These are phyloP conservation scores for Paramecium sonneborni DNA, from an alignment of 73 alveolate species.

Conservation along the genomic window DNA sequence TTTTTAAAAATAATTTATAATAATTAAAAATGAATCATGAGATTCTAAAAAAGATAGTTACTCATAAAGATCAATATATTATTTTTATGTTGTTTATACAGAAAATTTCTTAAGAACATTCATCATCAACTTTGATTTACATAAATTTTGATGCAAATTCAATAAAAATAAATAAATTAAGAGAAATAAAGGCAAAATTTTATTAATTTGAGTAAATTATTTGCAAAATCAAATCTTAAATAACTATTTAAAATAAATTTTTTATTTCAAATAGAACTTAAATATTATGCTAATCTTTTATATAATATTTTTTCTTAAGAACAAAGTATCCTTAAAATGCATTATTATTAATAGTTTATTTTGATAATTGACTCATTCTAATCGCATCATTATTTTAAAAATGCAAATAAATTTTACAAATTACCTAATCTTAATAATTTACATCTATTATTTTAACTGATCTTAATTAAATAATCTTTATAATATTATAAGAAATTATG, in stretches of 20 bases:
- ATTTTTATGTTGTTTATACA: background rate
- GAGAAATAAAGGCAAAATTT: conserved; percentile 40
- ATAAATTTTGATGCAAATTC: conserved; percentile 37
- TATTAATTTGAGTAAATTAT: background rate
- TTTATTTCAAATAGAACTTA: conserved; percentile 42
- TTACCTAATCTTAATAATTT: background rate
- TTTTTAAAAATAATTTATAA: background rate
- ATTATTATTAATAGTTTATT: background rate
- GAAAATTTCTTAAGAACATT: background rate
- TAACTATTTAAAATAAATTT: conserved; percentile 21
- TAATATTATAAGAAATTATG: background rate
- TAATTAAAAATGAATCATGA: background rate
- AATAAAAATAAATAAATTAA: conserved; percentile 14
- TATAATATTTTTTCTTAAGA: conserved; percentile 44
- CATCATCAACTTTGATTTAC: conserved; percentile 21
- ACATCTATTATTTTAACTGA: background rate
- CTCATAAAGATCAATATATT: conserved; percentile 5
- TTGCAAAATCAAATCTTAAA: background rate
- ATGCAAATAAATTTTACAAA: background rate
- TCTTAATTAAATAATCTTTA: background rate
- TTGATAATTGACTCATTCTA: conserved; percentile 45
- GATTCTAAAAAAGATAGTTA: background rate
- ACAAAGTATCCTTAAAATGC: background rate
- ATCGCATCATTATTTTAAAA: conserved; percentile 33
- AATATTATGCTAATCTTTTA: conserved; percentile 53